A percentile compares a stretch with the other conserved stretches of the same genome.
phyloP scores from a whole-genome alignment of 2,329 filamentous ascomycete species.

The Drechslera avenae region DNA sequence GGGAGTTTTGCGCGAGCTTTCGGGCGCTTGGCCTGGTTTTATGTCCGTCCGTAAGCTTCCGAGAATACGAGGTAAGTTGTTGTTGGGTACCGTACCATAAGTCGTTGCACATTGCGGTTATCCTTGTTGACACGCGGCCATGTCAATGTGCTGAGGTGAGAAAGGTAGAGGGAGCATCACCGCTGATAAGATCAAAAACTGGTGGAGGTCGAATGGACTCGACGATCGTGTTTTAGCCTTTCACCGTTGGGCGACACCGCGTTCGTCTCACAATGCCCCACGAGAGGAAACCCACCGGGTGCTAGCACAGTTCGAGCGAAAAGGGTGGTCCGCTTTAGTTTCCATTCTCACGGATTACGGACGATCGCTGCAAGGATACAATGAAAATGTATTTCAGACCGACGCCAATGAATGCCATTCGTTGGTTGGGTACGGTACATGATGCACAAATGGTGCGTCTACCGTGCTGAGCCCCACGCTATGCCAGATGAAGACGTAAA shows the following conservation, averaged over 20 bases:
- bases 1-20: background rate
- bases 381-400: background rate
- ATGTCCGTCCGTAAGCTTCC: background rate
- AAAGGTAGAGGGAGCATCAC: background rate
- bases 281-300: background rate
- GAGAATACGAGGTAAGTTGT: no score
- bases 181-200: background rate
- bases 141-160: no score
- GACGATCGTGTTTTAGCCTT: background rate
- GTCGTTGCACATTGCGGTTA: no score
- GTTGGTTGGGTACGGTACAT: background rate
- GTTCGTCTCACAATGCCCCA: background rate
- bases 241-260: background rate
- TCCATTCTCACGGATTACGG: no score
- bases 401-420: background rate
- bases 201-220: background rate
- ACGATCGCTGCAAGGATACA: background rate
- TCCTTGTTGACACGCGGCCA: no score
- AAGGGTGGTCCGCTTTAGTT: no score
- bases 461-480: background rate
- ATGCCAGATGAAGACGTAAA: background rate
- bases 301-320: background rate
- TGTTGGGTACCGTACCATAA: no score
- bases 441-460: background rate
- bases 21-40: background rate